phyloP scores from a whole-genome alignment of 495 filamentous ascomycete species.

The Penicillium samsonianum region DNA sequence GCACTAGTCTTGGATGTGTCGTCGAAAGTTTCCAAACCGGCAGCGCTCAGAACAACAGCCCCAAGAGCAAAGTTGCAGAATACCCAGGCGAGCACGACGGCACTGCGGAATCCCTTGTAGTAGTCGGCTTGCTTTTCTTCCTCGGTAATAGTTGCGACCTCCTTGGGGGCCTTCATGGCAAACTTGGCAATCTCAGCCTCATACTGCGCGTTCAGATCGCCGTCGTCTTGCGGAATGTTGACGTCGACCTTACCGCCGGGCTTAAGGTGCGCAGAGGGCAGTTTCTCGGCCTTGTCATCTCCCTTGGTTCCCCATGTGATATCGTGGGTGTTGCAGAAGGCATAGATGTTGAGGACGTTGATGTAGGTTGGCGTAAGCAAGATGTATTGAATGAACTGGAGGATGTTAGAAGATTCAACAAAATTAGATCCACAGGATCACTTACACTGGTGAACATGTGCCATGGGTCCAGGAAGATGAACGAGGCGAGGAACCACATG shows the following conservation, averaged over 20 bases:
- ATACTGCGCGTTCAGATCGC: conserved; percentile 90
- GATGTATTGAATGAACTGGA: conserved; percentile 88
- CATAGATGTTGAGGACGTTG: conserved; percentile 96
- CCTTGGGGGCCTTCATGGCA: conserved; percentile 65
- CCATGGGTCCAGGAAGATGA: conserved; percentile 98
- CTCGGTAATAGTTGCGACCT: conserved; percentile 59
- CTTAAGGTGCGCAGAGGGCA: conserved; percentile 79
- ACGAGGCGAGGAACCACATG: conserved; percentile 87
- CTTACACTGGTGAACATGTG: conserved; percentile 89
- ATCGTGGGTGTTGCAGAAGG: conserved; percentile 97
- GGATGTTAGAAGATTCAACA: conserved; percentile 11
- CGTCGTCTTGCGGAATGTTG: conserved; percentile 83
- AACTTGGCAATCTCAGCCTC: conserved; percentile 82
- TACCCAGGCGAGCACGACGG: conserved; percentile 94
- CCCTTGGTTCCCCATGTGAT: conserved; percentile 98
- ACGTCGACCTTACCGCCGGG: conserved; percentile 92
- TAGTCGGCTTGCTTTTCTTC: conserved; percentile 93
- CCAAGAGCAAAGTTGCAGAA: conserved; percentile 90
- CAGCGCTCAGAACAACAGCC: conserved; percentile 84
- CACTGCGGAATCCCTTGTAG: conserved; percentile 91
- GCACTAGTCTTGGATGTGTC: conserved; percentile 21
- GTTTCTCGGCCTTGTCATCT: conserved; percentile 83
- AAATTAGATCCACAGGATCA: conserved; percentile 4
- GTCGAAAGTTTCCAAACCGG: conserved; percentile 70
- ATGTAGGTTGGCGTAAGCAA: conserved; percentile 93